Evolutionary conservation across 2,329 filamentous ascomycete species (phyloP).

Genomic region (Lachnellula willkommii): DNA sequence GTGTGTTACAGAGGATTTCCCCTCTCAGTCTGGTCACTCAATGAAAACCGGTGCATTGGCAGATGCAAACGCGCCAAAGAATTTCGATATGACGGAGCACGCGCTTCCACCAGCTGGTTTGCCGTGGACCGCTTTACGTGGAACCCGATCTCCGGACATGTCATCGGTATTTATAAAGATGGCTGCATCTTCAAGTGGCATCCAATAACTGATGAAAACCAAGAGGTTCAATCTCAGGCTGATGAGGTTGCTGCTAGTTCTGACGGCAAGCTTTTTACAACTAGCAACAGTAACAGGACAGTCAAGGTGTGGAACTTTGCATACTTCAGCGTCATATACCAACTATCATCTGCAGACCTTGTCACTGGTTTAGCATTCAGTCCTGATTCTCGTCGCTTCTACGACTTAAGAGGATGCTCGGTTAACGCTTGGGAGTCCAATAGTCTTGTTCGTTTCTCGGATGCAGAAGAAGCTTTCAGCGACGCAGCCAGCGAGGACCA

Average conservation of each 20-base stretch:
- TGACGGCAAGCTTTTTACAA: slow-evolving; percentile 11
- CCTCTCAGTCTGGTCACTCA: slow-evolving; percentile 16
- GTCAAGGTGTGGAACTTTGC: slow-evolving; percentile 9
- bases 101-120: background rate
- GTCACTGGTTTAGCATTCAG: slow-evolving; percentile 18
- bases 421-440: slow-evolving; percentile 28
- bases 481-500: background rate
- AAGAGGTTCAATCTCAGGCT: slow-evolving; percentile 4
- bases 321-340: slow-evolving; percentile 13
- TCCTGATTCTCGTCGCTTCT: slow-evolving; percentile 20
- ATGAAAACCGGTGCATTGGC: slow-evolving; percentile 3
- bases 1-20: slow-evolving; percentile 18
- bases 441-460: slow-evolving; percentile 14
- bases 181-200: slow-evolving; percentile 17
- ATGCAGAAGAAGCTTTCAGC: slow-evolving; percentile 5
- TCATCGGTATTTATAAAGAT: slow-evolving; percentile 11
- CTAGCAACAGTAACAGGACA: slow-evolving; percentile 1
- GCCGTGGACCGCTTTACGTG: slow-evolving; percentile 2
- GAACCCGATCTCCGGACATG: slow-evolving; percentile 8
- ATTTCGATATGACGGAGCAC: background rate
- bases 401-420: slow-evolving; percentile 16
- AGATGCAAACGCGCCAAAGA: slow-evolving; percentile 7
- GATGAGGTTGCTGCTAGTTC: slow-evolving; percentile 5
- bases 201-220: slow-evolving; percentile 1
- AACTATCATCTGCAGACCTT: slow-evolving; percentile 3